These are phyloP conservation scores for Brasenia schreberi DNA, from an alignment of 164 flowering plant species.

Conservation along the genomic window DNA sequence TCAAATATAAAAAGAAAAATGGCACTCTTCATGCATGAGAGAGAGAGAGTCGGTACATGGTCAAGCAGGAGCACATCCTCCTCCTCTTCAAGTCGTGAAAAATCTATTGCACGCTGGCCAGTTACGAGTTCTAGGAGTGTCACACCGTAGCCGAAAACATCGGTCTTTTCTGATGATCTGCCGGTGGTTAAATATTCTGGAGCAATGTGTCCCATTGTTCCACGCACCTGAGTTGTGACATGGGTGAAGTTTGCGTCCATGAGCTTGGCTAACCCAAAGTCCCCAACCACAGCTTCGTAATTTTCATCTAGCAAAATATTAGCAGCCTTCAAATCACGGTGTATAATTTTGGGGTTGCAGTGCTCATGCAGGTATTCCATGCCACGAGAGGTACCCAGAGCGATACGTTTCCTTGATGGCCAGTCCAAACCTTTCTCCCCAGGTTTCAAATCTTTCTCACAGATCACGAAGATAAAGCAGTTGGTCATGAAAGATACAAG, in stretches of 20 bases:
- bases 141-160: conserved; percentile 52
- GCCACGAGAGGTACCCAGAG: conserved; percentile 46
- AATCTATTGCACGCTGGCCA: conserved; percentile 36
- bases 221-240: conserved; percentile 53
- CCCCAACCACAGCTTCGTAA: conserved; percentile 54
- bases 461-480: too few relatives aligned
- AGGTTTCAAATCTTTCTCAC: conserved; percentile 18
- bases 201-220: conserved; percentile 56
- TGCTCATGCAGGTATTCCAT: conserved; percentile 52
- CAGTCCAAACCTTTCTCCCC: conserved; percentile 43
- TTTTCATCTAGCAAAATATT: conserved; percentile 42
- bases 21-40: background rate
- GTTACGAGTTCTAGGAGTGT: conserved; percentile 47
- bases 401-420: conserved; percentile 40
- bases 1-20: too few relatives aligned
- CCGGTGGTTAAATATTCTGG: conserved; percentile 51
- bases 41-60: conserved; percentile 12
- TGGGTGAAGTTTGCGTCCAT: conserved; percentile 31
- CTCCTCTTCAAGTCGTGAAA: conserved; percentile 30
- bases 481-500: too few relatives aligned
- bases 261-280: conserved; percentile 51
- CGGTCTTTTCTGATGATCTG: conserved; percentile 47
- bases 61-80: conserved; percentile 28
- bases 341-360: conserved; percentile 44
- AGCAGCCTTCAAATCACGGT: conserved; percentile 57